A percentile compares a stretch with the other conserved stretches of the same genome.
phyloP scores from a whole-genome alignment of 2,329 filamentous ascomycete genomes.

The Raffaelea ambrosiae region DNA sequence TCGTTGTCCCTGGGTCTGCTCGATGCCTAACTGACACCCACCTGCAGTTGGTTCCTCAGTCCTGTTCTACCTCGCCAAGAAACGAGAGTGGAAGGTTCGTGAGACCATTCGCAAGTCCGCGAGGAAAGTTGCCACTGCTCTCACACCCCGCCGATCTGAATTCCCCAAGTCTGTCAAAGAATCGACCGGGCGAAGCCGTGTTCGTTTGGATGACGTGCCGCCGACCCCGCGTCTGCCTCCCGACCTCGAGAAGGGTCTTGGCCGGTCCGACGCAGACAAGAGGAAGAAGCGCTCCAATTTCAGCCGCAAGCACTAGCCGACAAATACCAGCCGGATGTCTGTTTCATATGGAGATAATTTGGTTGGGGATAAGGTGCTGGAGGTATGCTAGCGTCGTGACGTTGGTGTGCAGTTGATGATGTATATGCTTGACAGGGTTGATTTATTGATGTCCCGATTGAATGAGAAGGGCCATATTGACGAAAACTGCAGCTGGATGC shows the following conservation, averaged over 20 bases:
- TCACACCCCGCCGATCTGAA: constrained; percentile 53
- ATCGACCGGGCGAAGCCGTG: constrained; percentile 24
- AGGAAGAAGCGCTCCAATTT: constrained; percentile 15
- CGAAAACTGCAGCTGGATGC: too few species aligned
- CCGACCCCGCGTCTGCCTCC: constrained; percentile 48
- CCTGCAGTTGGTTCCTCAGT: constrained; percentile 50
- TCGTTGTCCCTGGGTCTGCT: not conserved
- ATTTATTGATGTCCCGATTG: too few species aligned
- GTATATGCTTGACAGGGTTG: too few species aligned
- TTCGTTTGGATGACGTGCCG: constrained; percentile 47
- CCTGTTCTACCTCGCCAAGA: constrained; percentile 75
- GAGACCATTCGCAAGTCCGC: constrained; percentile 63
- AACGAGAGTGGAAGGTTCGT: constrained; percentile 72
- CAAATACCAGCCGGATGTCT: too few species aligned
- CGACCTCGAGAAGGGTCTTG: constrained; percentile 51
- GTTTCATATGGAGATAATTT: too few species aligned
- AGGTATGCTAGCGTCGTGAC: too few species aligned
- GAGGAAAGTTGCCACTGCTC: constrained; percentile 49
- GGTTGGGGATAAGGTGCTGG: too few species aligned
- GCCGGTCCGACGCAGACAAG: not conserved
- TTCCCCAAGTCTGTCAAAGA: constrained; percentile 52
- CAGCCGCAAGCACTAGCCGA: constrained; percentile 19
- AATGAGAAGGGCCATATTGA: too few species aligned
- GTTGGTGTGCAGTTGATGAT: too few species aligned
- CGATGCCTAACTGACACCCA: not conserved